Evolutionary conservation across 345 rosid species (phyloP), one percentile per base, ranked within the genome.

Genomic region (Acer saccharum): DNA sequence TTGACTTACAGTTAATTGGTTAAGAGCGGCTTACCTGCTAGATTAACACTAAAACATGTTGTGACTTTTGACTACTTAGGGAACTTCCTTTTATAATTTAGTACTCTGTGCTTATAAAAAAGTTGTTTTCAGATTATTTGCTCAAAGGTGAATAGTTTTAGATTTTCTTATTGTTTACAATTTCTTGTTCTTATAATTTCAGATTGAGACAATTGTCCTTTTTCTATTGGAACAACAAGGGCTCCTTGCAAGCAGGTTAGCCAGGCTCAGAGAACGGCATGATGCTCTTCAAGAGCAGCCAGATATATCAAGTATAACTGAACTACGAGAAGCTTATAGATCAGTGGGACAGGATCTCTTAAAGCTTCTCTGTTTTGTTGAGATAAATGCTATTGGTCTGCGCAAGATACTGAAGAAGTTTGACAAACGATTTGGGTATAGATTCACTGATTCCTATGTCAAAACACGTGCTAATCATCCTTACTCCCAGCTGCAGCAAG

Each of bases 401-500:
- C 95, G 97, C 32, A 96, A 96, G 89, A 96, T 96, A 77, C 87
- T 96, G 67, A 97, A 97, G 87, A 97, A 97, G 85, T 93, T 97
- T 57, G 98, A 97, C 83, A 97, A 97, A 85, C 91, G 98, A 60
- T 92, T 97, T 85, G 97, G 92, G 72, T 97, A 89, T 86, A 88
- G 93, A 86, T 97, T 97, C 87, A 90, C 96, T 1, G 86, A 97
- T 86, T 91, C 90, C 81, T 94, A 94, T 77, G 97, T 97, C 74
- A 97, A 90, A 83, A 94, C 97, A 60, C 97, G 99, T 41, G 97
- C 98, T 61, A 90, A 94, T 86, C 99, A 97, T 89, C 99, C 99
- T 65, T 97, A 94, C 84, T 94, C 99, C 20, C 97, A 94, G 89
- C 90, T 97, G 82, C 99, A 93, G 78, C 99, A 94, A 93, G 98